Conservation (phyloP, 495 filamentous ascomycete species). For the Corynascus novoguineensis region DNA sequence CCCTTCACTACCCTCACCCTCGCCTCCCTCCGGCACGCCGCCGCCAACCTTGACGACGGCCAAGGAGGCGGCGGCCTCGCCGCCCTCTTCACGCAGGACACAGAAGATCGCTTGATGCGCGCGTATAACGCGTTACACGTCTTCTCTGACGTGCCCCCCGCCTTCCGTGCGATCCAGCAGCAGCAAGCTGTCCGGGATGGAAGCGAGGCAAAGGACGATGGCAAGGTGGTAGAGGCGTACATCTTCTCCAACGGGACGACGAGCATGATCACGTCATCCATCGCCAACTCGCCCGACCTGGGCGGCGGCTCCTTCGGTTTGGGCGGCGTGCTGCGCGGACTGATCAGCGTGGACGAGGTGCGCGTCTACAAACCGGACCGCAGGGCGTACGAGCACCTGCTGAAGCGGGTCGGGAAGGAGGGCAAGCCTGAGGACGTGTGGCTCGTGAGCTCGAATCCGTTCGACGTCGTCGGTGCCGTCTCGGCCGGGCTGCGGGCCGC, state of each 20-base stretch:
- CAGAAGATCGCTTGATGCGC: constrained; percentile 49
- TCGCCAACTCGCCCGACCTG: constrained; percentile 35
- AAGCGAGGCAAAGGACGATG: too few relatives aligned
- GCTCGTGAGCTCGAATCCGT: constrained; percentile 74
- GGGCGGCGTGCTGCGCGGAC: constrained; percentile 47
- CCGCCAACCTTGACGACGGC: constrained; percentile 55
- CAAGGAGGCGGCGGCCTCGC: constrained; percentile 39
- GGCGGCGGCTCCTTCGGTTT: constrained; percentile 34
- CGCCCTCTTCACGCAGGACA: constrained; percentile 10
- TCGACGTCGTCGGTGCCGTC: constrained; percentile 63
- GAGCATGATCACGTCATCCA: constrained; percentile 57
- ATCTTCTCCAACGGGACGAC: constrained; percentile 73
- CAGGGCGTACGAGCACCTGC: constrained; percentile 58
- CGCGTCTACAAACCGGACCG: constrained; percentile 63
- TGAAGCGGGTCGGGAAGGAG: constrained; percentile 43
- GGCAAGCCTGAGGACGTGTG: constrained; percentile 50
- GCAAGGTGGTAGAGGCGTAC: constrained; percentile 42
- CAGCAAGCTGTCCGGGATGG: constrained; percentile 24
- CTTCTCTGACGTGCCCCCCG: constrained; percentile 61
- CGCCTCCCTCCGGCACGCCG: constrained; percentile 58
- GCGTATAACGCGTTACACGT: constrained; percentile 64
- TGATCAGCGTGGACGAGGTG: constrained; percentile 58
- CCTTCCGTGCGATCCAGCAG: constrained; percentile 40
- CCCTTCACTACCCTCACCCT: constrained; percentile 62
- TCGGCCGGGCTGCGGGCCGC: constrained; percentile 53